A percentile compares a stretch with the other conserved stretches of the same genome.
phyloP scores from a whole-genome alignment of 2,329 filamentous ascomycete species.

The Apiospora pterosperma region DNA sequence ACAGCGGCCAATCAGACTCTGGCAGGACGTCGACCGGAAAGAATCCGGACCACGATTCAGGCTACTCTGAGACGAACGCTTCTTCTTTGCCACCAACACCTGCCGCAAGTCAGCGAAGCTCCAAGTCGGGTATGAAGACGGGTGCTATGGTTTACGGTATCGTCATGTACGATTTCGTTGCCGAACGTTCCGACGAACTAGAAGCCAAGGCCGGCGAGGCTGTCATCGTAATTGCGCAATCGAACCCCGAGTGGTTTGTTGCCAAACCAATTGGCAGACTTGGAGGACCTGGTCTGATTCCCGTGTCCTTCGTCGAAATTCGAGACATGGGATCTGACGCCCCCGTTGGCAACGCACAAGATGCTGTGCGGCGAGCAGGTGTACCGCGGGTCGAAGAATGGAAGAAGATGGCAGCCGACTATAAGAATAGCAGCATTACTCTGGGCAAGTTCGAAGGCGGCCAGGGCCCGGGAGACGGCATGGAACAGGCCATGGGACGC shows the following conservation, averaged over 20 bases:
- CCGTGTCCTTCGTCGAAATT: constrained; percentile 95
- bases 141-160: constrained; percentile 95
- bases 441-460: constrained; percentile 81
- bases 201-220: constrained; percentile 94
- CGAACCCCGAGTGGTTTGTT: constrained; percentile 98
- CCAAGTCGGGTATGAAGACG: constrained; percentile 48
- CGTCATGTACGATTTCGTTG: constrained; percentile 95
- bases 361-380: constrained; percentile 82
- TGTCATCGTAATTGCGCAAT: constrained; percentile 97
- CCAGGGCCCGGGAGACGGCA: constrained; percentile 37
- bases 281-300: constrained; percentile 93
- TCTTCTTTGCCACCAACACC: constrained; percentile 28
- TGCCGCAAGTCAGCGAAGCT: constrained; percentile 41
- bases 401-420: constrained; percentile 99
- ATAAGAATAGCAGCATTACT: constrained; percentile 98
- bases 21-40: constrained; percentile 48
- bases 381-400: constrained; percentile 96
- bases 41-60: constrained; percentile 81
- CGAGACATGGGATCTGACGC: constrained; percentile 87
- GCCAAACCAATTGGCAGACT: constrained; percentile 97
- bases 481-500: constrained; percentile 71
- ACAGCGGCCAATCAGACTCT: constrained; percentile 71
- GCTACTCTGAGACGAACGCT: constrained; percentile 64
- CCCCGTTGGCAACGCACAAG: constrained; percentile 75
- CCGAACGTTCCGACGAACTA: constrained; percentile 91